These are phyloP conservation scores for Thraustochytrium sp. DNA, from an alignment of 352 stramenopile genomes.

Conservation along the genomic window DNA sequence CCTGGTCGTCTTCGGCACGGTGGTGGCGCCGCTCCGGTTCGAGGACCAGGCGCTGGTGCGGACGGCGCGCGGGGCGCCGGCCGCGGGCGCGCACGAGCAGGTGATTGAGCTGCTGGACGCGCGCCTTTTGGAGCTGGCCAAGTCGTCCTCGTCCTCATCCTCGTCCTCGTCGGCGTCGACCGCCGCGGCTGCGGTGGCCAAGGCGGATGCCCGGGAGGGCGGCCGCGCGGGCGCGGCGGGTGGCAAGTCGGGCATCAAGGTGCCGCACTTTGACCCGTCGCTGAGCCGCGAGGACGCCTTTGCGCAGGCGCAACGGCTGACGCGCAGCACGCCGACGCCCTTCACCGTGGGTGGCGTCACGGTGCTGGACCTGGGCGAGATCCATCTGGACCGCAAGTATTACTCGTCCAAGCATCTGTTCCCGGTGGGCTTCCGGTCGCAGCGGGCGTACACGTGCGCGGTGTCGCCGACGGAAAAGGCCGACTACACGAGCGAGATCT, in stretches of 20 bases:
- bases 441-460: conserved; percentile 1
- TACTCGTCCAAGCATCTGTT: conserved; percentile 36
- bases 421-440: conserved; percentile 10
- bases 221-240: too few species aligned
- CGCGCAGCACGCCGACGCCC: neutral
- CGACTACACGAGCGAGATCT: conserved; percentile 36
- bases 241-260: conserved; percentile 10
- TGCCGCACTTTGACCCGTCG: conserved; percentile 26
- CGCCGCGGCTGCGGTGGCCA: too few species aligned
- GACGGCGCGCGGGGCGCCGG: neutral
- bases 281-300: conserved; percentile 12
- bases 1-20: conserved; percentile 36
- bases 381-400: conserved; percentile 18
- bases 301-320: neutral
- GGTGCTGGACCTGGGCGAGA: conserved; percentile 5
- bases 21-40: conserved; percentile 4
- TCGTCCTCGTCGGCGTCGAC: too few species aligned
- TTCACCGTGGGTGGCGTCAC: conserved; percentile 39
- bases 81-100: neutral
- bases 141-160: too few species aligned
- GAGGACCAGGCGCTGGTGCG: neutral
- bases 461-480: conserved; percentile 19
- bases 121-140: neutral
- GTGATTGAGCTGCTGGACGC: conserved; percentile 23
- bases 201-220: too few species aligned